Evolutionary conservation across 164 flowering plant genomes (phyloP), one percentile per base, ranked within the genome.

Genomic region (Pachysandra terminalis): DNA sequence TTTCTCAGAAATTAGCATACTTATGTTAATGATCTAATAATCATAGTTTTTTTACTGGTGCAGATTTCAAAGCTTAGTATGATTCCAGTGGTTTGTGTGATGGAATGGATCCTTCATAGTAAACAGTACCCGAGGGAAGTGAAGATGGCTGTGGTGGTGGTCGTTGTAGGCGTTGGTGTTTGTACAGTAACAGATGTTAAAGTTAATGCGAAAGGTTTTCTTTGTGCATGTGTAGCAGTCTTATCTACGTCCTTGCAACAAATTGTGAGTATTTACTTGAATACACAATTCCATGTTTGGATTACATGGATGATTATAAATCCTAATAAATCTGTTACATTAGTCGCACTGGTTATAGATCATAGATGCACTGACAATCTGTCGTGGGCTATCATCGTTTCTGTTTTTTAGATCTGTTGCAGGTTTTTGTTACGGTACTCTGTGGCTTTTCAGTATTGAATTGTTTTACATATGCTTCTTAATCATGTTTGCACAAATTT

Each of bases 61-160:
- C 73, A 92, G 98, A 92, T 90, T 67, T 92, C 98, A 28, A 92
- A 92, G 73, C 75, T 92, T 59, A 92, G 98, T 82, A 90, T 86
- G 87, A 86, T 86, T 63, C 90, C 90, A 3, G 90, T 86, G 24
- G 59, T 56, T 23, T 60, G 63, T 28, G 63, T 60, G 63, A 32
- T 24, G 32, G 63, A 60, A 32, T 60, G 63, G 63, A 28, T 60
- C 45, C 63, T 60, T 32, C n/a, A 45, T 68, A 81, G 68, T 69
- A 92, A 92, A 69, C 81, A 76, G 63, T 92, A 83, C 81, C 76
- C 90, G 0, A 88, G 51, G 51, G 51, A 45, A 45, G 51, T 45
- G 51, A 45, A 45, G 51, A 71, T 81, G 64, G 64, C 96, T 62
- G 98, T 92, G 56, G 53, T 87, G 58, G 91, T 92, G 52, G 98